Evolutionary conservation across 2,329 filamentous ascomycete species (phyloP), one percentile per base, ranked within the genome.

Genomic region (Monilinia vaccinii-corymbosi): DNA sequence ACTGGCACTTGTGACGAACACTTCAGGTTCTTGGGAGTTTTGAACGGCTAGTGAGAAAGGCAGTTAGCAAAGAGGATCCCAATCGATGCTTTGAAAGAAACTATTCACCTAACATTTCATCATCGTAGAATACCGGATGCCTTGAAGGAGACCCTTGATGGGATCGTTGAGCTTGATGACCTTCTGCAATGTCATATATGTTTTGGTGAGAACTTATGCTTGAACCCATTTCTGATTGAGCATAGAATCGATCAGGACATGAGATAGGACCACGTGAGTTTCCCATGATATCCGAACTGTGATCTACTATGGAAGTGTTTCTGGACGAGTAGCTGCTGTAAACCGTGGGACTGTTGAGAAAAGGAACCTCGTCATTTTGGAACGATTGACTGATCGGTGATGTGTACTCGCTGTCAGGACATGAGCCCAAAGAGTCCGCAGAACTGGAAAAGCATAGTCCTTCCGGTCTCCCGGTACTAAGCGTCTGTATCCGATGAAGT

Each of bases 141-240:
- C 60, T 61, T 23, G 62, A 60, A 31, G 71, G 68, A 48, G 69
- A 71, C 8, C 62, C 57, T 55, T 68, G 68, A 55, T 68, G 64
- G 44, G 69, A 71, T n/a, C 62, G 51, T 50, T 69, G 68, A 45
- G 67, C 63, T 52, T 68, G 69, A 56, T 65, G 69, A 42, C 60
- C 60, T 42, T 75, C 68, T 14, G 64, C 53, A 23, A 70, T 63
- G 55, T 85, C 83, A 69, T 83, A 82, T 61, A 75, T 76, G 63
- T 84, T 82, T 65, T 79, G 76, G 65, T 85, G 82, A 32, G 82
- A 83, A 64, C 79, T 77, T 60, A 85, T 78, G 70, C 81, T 84
- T 44, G 82, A 84, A 69, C 80, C 78, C 58, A 78, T 78, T 67
- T 86, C 83, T 5, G 82, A 84, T 9, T 79, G 77, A n/a, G 80